Evolutionary conservation across 2,329 filamentous ascomycete genomes (phyloP), one percentile per base, ranked within the genome.

Genomic region (Colletotrichum sidae): DNA sequence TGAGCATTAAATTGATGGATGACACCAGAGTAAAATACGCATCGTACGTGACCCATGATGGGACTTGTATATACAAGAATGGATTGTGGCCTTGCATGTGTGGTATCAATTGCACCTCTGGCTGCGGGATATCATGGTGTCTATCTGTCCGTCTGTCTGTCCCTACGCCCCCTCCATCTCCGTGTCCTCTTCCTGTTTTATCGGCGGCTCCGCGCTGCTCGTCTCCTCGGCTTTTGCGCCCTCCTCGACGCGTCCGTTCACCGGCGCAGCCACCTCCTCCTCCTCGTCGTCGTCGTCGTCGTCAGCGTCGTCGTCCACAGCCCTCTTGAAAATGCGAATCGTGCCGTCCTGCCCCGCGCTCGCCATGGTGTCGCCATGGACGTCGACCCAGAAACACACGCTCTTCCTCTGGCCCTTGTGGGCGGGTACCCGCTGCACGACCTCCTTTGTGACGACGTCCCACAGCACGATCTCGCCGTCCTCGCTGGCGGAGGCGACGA

Each of bases 401-500:
- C 85, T 86, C 39, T 82, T 75, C 39, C 56, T 67, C 13, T 42
- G 38, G 15, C 70, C 85, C 81, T 42, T 42, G 42, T 86, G 86
- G 2, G 78, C 78, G 37, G 75, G 73, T 8, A 90, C 78, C 12
- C 84, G 81, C 82, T 97, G 94, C 17, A 97, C 80, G 2, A 97
- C 81, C 60, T 91, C 89, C 78, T 98, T 99, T 73, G 84, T 92
- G 67, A 87, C 89, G 12, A 97, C 93, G 72, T 98, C 94, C 96
- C 96, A 99, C 58, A 97, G 85, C 13, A 97, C 83, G 10, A 97
- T 86, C 51, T 88, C 87, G 13, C 94, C 93, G 72, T 97, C 93
- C 76, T 98, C 95, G 76, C 93, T 96, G 0, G 94, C 93, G 39
- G 91, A 92, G 0, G 90, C 92, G 13, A 94, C 87, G 72, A 97